Conservation (phyloP, 139 green algal species). For the Micractinium conductrix region DNA sequence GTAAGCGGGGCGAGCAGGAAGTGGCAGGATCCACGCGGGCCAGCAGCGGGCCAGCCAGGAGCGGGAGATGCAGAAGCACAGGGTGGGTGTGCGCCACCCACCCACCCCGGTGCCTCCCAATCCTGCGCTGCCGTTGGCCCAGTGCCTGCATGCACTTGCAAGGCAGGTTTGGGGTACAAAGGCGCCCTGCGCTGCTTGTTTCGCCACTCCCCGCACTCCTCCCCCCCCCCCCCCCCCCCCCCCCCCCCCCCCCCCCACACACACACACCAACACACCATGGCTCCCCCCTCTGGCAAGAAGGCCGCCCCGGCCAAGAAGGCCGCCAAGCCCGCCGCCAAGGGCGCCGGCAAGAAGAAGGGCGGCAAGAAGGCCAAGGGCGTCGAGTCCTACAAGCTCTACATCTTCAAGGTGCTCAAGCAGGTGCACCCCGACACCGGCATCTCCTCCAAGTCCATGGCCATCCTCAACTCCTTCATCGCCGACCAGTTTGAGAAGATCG, state of each 20-base stretch:
- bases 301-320: background rate
- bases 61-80: too few relatives aligned
- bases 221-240: too few relatives aligned
- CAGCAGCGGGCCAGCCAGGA: too few relatives aligned
- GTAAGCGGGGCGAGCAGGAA: too few relatives aligned
- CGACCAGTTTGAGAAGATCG: slow-evolving; percentile 87
- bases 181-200: too few relatives aligned
- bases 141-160: too few relatives aligned
- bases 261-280: background rate
- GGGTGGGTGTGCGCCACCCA: background rate
- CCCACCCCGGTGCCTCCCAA: background rate
- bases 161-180: too few relatives aligned
- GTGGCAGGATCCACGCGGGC: too few relatives aligned
- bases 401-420: slow-evolving; percentile 97
- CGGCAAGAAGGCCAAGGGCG: slow-evolving; percentile 19
- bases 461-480: slow-evolving; percentile 88
- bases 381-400: slow-evolving; percentile 95
- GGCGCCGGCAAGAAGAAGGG: background rate
- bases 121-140: background rate
- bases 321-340: background rate
- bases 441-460: slow-evolving; percentile 83
- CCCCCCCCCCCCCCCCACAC: background rate
- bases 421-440: slow-evolving; percentile 88
- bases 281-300: background rate
- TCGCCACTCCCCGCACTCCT: too few relatives aligned